Percentiles rank a stretch among this genome's conserved stretches.
Evolutionary conservation across 176 grass and related monocot species (phyloP).

Genomic region (Pharus latifolius): DNA sequence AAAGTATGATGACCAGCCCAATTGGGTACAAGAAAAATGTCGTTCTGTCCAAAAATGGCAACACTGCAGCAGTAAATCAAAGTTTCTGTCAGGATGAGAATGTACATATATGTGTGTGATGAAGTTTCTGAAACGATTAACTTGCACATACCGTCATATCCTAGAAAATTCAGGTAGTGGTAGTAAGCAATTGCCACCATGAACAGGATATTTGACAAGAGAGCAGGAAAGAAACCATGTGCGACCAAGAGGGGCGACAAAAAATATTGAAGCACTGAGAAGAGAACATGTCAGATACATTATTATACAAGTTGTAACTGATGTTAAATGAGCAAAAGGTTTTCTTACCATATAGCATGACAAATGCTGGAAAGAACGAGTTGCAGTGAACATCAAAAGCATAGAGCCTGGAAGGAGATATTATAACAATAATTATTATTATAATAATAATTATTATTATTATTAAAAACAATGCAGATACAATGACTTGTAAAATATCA

Average conservation of each 20-base stretch:
- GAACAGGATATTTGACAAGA: slow-evolving; percentile 83
- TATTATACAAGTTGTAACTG: neutral
- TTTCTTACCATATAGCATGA: slow-evolving; percentile 80
- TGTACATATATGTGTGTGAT: neutral
- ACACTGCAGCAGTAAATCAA: slow-evolving; percentile 37
- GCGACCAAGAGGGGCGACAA: slow-evolving; percentile 81
- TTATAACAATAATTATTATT: neutral
- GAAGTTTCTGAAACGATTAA: neutral
- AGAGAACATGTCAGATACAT: slow-evolving; percentile 12
- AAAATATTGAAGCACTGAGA: slow-evolving; percentile 87
- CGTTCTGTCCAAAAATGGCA: slow-evolving; percentile 88
- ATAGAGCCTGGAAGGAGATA: slow-evolving; percentile 62
- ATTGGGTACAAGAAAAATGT: slow-evolving; percentile 98
- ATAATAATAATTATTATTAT: too few species aligned
- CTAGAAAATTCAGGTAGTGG: slow-evolving; percentile 93
- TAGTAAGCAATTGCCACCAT: slow-evolving; percentile 90
- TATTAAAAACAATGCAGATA: neutral
- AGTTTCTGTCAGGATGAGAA: neutral
- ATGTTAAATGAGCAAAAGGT: neutral
- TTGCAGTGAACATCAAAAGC: slow-evolving; percentile 98
- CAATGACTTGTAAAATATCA: neutral
- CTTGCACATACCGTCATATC: slow-evolving; percentile 79
- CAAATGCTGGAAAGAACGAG: slow-evolving; percentile 93
- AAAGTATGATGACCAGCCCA: slow-evolving; percentile 80
- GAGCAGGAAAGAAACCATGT: slow-evolving; percentile 79